phyloP scores from a whole-genome alignment of 2,329 filamentous ascomycete genomes.

The Microascus cirrosus region DNA sequence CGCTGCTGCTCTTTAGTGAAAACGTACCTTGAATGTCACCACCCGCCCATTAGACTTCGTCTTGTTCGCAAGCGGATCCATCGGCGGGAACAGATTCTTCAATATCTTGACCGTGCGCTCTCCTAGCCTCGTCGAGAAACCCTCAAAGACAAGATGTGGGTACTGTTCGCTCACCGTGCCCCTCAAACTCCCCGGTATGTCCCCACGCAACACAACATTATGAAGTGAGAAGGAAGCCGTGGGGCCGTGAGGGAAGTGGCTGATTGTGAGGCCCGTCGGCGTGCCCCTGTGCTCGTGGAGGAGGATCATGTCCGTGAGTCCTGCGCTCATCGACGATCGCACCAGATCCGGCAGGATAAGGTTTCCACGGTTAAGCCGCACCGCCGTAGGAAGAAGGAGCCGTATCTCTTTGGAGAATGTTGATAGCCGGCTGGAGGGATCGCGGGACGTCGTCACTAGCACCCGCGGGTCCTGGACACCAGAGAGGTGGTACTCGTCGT shows the following conservation, averaged over 20 bases:
- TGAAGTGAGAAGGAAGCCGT: conserved; percentile 73
- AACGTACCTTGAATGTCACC: conserved; percentile 62
- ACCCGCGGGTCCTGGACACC: conserved; percentile 83
- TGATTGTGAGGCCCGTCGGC: conserved; percentile 79
- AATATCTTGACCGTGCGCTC: conserved; percentile 77
- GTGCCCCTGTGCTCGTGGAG: conserved; percentile 89
- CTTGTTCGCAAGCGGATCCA: conserved; percentile 55
- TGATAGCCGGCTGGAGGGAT: conserved; percentile 73
- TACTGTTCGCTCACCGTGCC: conserved; percentile 90
- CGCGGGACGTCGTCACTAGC: conserved; percentile 81
- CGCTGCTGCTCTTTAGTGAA: background rate
- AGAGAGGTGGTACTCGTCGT: conserved; percentile 90
- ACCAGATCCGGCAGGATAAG: conserved; percentile 79
- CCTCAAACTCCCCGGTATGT: conserved; percentile 78
- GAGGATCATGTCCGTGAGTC: conserved; percentile 74
- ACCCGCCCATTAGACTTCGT: conserved; percentile 77
- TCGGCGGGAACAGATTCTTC: conserved; percentile 87
- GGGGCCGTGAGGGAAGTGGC: conserved; percentile 79
- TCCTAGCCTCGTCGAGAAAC: conserved; percentile 73
- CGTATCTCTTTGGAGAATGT: conserved; percentile 90
- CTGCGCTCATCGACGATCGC: conserved; percentile 65
- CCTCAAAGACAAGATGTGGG: conserved; percentile 91
- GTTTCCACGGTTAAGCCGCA: conserved; percentile 85
- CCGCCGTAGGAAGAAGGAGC: conserved; percentile 70
- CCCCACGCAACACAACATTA: conserved; percentile 85